Evolutionary conservation across 1,284 basidiomycete species (phyloP).

Genomic region (Cutaneotrichosporon sp.): DNA sequence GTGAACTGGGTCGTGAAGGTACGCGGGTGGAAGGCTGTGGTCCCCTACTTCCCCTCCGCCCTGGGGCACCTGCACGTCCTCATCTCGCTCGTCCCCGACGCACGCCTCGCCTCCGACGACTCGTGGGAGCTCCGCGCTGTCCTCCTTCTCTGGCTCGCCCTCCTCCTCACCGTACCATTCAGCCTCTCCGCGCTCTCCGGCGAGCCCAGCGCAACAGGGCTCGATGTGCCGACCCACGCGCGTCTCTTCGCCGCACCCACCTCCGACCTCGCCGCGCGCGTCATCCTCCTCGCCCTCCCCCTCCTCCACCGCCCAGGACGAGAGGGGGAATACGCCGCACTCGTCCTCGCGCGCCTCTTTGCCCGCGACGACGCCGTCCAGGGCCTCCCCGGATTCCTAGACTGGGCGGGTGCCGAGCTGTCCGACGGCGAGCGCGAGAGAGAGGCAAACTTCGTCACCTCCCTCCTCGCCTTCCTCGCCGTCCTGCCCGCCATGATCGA

Average conservation of each 20-base stretch:
- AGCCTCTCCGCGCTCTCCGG: slow-evolving; percentile 72
- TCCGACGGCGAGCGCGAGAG: slow-evolving; percentile 41
- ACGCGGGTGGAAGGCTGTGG: slow-evolving; percentile 89
- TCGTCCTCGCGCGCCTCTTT: slow-evolving; percentile 49
- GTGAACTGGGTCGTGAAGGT: slow-evolving; percentile 86
- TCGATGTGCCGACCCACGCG: slow-evolving; percentile 65
- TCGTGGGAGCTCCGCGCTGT: slow-evolving; percentile 83
- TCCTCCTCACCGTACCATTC: slow-evolving; percentile 94
- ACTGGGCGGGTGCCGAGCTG: slow-evolving; percentile 39
- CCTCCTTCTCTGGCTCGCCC: slow-evolving; percentile 86
- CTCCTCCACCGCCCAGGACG: slow-evolving; percentile 48
- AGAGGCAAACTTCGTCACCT: slow-evolving; percentile 40
- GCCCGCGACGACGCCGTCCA: slow-evolving; percentile 45
- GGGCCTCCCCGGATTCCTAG: slow-evolving; percentile 40
- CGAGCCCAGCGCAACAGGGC: slow-evolving; percentile 52
- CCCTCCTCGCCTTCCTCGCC: slow-evolving; percentile 43
- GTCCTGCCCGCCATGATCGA: slow-evolving; percentile 42
- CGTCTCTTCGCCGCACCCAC: slow-evolving; percentile 66
- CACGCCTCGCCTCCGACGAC: slow-evolving; percentile 32
- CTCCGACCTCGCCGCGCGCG: slow-evolving; percentile 62
- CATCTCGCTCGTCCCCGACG: slow-evolving; percentile 60
- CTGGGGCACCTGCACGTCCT: slow-evolving; percentile 77
- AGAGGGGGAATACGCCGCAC: slow-evolving; percentile 48
- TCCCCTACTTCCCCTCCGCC: slow-evolving; percentile 88
- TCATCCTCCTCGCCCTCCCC: slow-evolving; percentile 48